Evolutionary conservation across 2,329 filamentous ascomycete genomes (phyloP), one percentile per base, ranked within the genome.

Genomic region (Aspergillus felis): DNA sequence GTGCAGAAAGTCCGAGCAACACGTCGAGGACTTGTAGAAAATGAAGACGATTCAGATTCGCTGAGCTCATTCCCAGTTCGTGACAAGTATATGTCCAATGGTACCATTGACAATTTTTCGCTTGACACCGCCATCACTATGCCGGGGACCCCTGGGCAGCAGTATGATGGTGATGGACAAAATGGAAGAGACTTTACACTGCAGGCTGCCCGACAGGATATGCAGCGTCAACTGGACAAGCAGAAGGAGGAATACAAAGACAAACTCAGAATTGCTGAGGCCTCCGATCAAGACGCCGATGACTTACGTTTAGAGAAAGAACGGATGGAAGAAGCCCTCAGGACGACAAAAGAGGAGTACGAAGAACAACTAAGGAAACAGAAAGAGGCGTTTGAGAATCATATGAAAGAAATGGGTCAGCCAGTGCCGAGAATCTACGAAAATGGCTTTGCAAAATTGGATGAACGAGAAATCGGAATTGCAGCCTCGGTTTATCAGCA

Each of bases 41-140:
- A 76, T 14, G 80, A 82, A 35, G 93, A 97, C 56, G 94, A 97
- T 71, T 86, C 87, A 54, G 94, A 99, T 64, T 97, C 93, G 0
- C 85, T 89, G 50, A 89, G 87, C 28, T 97, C 93, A 0, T 97
- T 92, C 69, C 88, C 91, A 1, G 81, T 92, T 29, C 84, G 94
- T 53, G 94, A 99, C 66, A 97, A 97, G 70, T 97, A 97, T 74
- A 85, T 96, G 78, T 97, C 92, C 2, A 94, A 89, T 55, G 93
- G 93, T 1, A 97, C 93, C 0, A 82, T 97, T 54, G 94, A 99
- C 75, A 97, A 96, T 71, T 94, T 97, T 68, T 97, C 93, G 1
- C 81, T 99, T 17, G 94, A 99, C 71, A 99, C 94, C 1, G 89
- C 88, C 12, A 81, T 99, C 52, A 99, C 94, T 0, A 92, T 97